These are phyloP conservation scores for Ceriops decandra DNA, from an alignment of 345 rosid genomes.

Conservation along the genomic window DNA sequence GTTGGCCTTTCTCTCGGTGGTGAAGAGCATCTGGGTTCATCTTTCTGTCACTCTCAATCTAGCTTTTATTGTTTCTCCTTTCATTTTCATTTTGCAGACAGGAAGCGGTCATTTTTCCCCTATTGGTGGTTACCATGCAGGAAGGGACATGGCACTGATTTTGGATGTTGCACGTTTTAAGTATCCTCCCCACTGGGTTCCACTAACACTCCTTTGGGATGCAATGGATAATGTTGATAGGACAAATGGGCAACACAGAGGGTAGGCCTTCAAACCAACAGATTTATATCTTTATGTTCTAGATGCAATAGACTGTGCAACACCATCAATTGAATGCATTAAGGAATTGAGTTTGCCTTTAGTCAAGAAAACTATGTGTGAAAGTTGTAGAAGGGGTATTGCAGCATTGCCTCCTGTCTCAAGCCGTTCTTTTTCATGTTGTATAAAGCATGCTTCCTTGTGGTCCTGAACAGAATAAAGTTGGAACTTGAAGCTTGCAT, in stretches of 20 bases:
- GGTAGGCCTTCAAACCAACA: constrained; percentile 39
- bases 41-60: not conserved
- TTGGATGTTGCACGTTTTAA: constrained; percentile 96
- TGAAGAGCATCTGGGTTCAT: constrained; percentile 7
- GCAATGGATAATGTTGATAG: constrained; percentile 71
- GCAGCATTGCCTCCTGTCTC: not conserved
- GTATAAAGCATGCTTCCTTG: not conserved
- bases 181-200: constrained; percentile 99
- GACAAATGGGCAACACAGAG: constrained; percentile 69
- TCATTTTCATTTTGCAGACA: constrained; percentile 47
- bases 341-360: not conserved
- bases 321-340: not conserved
- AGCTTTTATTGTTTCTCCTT: not conserved
- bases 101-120: constrained; percentile 96
- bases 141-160: constrained; percentile 89
- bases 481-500: constrained; percentile 11
- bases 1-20: constrained; percentile 5
- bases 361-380: not conserved
- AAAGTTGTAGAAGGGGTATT: not conserved
- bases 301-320: not conserved
- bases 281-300: not conserved
- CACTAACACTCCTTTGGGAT: constrained; percentile 87
- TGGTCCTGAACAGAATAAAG: not conserved
- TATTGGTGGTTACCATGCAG: constrained; percentile 89
- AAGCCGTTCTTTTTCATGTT: not conserved